phyloP scores from a whole-genome alignment of 2,329 filamentous ascomycete species.

The Bimuria novae-zelandiae region DNA sequence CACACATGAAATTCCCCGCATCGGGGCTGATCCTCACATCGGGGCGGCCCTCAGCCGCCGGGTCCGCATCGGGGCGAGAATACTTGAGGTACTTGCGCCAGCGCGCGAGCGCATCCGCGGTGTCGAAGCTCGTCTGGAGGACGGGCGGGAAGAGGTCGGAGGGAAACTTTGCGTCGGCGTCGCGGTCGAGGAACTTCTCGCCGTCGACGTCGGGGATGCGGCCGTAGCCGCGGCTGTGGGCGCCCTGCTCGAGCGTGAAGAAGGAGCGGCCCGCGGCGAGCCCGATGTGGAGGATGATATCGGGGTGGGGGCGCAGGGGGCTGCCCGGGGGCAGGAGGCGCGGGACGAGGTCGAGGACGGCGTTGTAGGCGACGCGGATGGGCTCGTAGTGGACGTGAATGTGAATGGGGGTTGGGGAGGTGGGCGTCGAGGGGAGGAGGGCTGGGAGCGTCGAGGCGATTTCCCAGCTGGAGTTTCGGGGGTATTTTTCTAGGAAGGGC shows the following conservation, averaged over 20 bases:
- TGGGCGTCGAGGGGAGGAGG: constrained; percentile 30
- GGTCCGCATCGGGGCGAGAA: neutral
- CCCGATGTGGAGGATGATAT: constrained; percentile 46
- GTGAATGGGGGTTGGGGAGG: constrained; percentile 37
- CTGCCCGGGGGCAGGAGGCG: constrained; percentile 31
- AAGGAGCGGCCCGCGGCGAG: constrained; percentile 42
- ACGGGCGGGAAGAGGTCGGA: constrained; percentile 22
- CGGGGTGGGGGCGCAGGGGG: constrained; percentile 24
- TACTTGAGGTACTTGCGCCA: constrained; percentile 31
- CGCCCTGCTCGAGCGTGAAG: constrained; percentile 42
- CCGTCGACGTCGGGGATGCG: constrained; percentile 42
- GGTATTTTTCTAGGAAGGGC: constrained; percentile 41
- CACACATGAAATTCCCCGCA: constrained; percentile 45
- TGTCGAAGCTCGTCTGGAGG: constrained; percentile 39
- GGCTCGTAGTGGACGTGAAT: constrained; percentile 40
- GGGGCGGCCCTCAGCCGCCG: neutral
- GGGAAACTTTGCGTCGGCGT: constrained; percentile 24
- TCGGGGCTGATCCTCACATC: constrained; percentile 38
- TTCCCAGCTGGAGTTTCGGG: constrained; percentile 45
- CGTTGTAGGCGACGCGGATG: constrained; percentile 43
- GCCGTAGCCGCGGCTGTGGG: constrained; percentile 36
- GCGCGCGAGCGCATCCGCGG: constrained; percentile 33
- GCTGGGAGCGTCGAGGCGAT: constrained; percentile 44
- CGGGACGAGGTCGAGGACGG: constrained; percentile 33
- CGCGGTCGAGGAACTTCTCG: constrained; percentile 26